These are phyloP conservation scores for Pelargonium fulgidum DNA, from an alignment of 441 rosid species.

Conservation along the genomic window DNA sequence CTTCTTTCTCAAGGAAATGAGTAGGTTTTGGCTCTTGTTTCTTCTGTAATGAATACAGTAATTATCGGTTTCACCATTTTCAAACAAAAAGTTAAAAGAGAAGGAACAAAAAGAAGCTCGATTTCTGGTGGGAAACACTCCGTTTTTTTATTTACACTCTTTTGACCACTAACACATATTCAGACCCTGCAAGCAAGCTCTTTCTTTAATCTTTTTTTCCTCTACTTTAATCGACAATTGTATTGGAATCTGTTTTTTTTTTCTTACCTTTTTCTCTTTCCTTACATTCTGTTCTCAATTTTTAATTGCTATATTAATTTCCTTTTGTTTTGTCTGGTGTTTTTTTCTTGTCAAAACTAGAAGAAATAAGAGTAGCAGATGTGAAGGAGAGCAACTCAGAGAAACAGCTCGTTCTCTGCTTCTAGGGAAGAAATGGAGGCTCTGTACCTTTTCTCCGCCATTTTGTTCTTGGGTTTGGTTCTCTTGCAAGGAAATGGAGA, in stretches of 20 bases:
- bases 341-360: conserved; percentile 19
- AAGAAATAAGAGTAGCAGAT: conserved; percentile 9
- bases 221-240: too few species aligned
- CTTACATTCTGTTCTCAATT: conserved; percentile 40
- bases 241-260: too few species aligned
- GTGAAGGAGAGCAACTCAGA: conserved; percentile 15
- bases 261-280: conserved; percentile 24
- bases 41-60: neutral
- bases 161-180: neutral
- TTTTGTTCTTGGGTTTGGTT: conserved; percentile 35
- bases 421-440: conserved; percentile 36
- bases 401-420: conserved; percentile 57
- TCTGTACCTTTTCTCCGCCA: conserved; percentile 27
- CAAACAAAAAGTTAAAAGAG: conserved; percentile 24
- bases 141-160: conserved; percentile 13
- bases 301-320: conserved; percentile 20
- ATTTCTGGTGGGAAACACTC: conserved; percentile 16
- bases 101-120: conserved; percentile 27
- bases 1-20: neutral
- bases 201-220: too few species aligned
- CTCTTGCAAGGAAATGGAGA: conserved; percentile 40
- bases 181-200: conserved; percentile 14
- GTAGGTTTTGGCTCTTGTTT: conserved; percentile 12
- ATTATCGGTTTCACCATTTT: conserved; percentile 17
- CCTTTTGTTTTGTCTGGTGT: conserved; percentile 10